Conservation (phyloP, 2,329 filamentous ascomycete genomes). For the Fusarium poae region DNA sequence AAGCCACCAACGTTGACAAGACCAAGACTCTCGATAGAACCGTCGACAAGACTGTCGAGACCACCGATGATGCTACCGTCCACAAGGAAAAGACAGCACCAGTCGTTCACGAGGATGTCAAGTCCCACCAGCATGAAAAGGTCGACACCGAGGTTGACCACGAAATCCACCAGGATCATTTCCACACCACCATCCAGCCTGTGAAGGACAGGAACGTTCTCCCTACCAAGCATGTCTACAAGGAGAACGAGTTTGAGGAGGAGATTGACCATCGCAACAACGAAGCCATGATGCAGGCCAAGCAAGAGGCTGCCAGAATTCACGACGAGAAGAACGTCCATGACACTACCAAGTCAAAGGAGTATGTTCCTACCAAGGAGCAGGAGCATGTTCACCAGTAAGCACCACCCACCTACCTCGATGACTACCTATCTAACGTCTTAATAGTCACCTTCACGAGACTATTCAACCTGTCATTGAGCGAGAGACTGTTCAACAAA, state of each 20-base stretch:
- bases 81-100: constrained; percentile 30
- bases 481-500: constrained; percentile 34
- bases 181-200: constrained; percentile 32
- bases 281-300: constrained; percentile 17
- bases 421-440: not conserved
- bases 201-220: constrained; percentile 35
- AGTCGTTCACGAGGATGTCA: constrained; percentile 30
- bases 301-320: constrained; percentile 32
- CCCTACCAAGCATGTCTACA: constrained; percentile 30
- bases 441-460: constrained; percentile 23
- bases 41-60: constrained; percentile 25
- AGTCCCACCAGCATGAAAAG: constrained; percentile 32
- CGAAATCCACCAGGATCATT: constrained; percentile 32
- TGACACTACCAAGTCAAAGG: constrained; percentile 25
- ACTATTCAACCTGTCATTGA: constrained; percentile 37
- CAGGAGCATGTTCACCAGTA: constrained; percentile 33
- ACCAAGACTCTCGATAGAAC: constrained; percentile 20
- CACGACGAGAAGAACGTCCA: constrained; percentile 24
- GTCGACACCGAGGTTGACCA: constrained; percentile 31
- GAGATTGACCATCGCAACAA: constrained; percentile 33
- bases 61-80: constrained; percentile 19
- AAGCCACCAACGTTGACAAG: constrained; percentile 2
- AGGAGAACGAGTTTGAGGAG: constrained; percentile 29
- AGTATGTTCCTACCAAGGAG: constrained; percentile 21
- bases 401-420: fast-evolving